Evolutionary conservation across 441 rosid genomes (phyloP).

Genomic region (Erodium moschatum): DNA sequence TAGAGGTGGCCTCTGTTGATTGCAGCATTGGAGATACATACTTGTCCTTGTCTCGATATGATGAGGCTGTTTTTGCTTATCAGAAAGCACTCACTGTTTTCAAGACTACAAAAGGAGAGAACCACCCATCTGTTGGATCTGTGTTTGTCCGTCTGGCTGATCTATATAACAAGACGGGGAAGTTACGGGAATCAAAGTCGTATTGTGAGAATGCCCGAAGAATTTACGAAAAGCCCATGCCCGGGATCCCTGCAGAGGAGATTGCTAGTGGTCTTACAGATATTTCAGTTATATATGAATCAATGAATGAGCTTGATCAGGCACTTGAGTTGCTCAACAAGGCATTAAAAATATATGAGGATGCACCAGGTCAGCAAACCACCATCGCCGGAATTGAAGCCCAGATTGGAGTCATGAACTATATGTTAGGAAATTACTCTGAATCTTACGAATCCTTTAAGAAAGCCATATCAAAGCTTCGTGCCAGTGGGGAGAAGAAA

Average conservation of each 20-base stretch:
- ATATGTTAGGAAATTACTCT: slow-evolving; percentile 51
- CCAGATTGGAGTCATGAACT: slow-evolving; percentile 46
- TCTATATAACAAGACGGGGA: slow-evolving; percentile 50
- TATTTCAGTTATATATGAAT: slow-evolving; percentile 53
- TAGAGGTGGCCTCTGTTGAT: slow-evolving; percentile 61
- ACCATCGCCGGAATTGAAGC: slow-evolving; percentile 35
- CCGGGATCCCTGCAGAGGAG: slow-evolving; percentile 52
- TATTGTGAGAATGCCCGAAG: slow-evolving; percentile 56
- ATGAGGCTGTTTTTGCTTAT: slow-evolving; percentile 60
- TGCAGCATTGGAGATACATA: slow-evolving; percentile 61
- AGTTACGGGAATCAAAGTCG: slow-evolving; percentile 53
- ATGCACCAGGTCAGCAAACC: slow-evolving; percentile 54
- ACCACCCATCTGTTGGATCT: slow-evolving; percentile 53
- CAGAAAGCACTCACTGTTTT: slow-evolving; percentile 61
- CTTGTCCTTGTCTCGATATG: slow-evolving; percentile 49
- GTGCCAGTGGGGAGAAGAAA: slow-evolving; percentile 41
- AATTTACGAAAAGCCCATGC: slow-evolving; percentile 46
- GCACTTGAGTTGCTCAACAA: slow-evolving; percentile 52
- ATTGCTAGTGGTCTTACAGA: slow-evolving; percentile 59
- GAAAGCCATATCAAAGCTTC: slow-evolving; percentile 26
- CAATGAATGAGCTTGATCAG: slow-evolving; percentile 56
- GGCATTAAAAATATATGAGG: slow-evolving; percentile 44
- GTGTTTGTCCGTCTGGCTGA: slow-evolving; percentile 66
- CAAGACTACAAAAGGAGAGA: slow-evolving; percentile 58
- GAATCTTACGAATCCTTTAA: slow-evolving; percentile 48